Base-by-base conservation (phyloP, 371 early-diverging fungal species). In the Apophysomyces sp. region DNA sequence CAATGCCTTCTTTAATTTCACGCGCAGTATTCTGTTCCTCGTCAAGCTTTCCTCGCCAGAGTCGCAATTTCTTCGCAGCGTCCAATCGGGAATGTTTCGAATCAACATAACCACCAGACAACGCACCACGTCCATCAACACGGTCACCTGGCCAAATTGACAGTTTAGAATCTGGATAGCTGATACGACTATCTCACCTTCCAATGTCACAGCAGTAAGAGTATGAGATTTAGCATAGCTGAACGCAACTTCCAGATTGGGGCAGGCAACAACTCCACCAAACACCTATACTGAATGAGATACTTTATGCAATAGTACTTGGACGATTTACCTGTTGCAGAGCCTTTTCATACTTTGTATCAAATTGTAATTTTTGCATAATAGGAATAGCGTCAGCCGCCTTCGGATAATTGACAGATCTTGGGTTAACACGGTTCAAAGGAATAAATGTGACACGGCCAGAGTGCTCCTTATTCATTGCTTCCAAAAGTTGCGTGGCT, bases 371-470 rank as follows among this genome's bases (percentile, higher is more conserved):
- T 55, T 89, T 85, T 30, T 81, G 68, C 6, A 98, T 73, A 77
- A 98, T 85, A 2, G 96, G 94, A 37, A 93, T 85, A n/a, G 91
- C 91, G 58, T 96, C 92, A 15, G 81, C 81, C 7, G 88, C 85
- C 2, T 77, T 75, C 0, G 96, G 95, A 40, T 91, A 92, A 12
- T 85, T 83, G 2, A 77, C 63, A 4, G 79, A 67, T 24, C 77
- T 72, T 2, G 87, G 64, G 31, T 83, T 81, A 53, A 98, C 77
- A 1, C 97, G 86, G 65, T 95, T 98, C 39, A 99, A 77, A 1
- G 99, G 99, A 84, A 99, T 96, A 72, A 99, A 96, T 0, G 99
- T 99, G 41, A 98, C 89, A 5, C 98, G 87, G 5, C 98, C 98
- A 8, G 83, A 71, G 61, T 89, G 85, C 60, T 89, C 89, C 28